Conservation (phyloP, 805 yeast species). For the Hanseniaspora occidentalis region DNA sequence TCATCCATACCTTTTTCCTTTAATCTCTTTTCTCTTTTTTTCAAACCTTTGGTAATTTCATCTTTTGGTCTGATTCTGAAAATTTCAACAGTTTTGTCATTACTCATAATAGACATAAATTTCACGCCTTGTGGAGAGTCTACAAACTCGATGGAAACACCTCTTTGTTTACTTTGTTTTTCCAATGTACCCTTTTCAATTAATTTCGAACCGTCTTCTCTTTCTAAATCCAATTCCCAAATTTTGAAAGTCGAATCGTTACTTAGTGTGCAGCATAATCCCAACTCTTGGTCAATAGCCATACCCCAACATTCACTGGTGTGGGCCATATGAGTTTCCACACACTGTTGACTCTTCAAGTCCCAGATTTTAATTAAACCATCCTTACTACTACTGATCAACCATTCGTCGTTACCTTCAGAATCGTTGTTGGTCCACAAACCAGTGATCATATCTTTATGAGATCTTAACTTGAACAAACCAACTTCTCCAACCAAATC, state of each 20-base stretch:
- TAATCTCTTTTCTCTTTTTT: constrained; percentile 67
- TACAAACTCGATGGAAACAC: constrained; percentile 43
- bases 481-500: constrained; percentile 92
- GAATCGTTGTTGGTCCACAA: constrained; percentile 29
- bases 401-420: constrained; percentile 57
- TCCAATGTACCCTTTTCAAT: constrained; percentile 53
- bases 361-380: constrained; percentile 94
- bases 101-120: constrained; percentile 59
- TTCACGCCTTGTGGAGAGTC: constrained; percentile 14
- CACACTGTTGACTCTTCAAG: constrained; percentile 71
- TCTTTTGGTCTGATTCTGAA: constrained; percentile 65
- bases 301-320: constrained; percentile 89
- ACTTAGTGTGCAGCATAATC: constrained; percentile 52
- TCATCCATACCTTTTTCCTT: constrained; percentile 53
- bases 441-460: constrained; percentile 80
- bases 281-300: constrained; percentile 33
- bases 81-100: constrained; percentile 69
- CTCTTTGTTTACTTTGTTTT: constrained; percentile 66
- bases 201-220: constrained; percentile 39
- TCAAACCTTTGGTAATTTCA: constrained; percentile 67
- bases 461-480: constrained; percentile 73
- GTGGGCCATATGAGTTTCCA: constrained; percentile 91
- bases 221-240: constrained; percentile 57
- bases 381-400: constrained; percentile 73
- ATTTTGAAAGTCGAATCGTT: constrained; percentile 71